phyloP scores from a whole-genome alignment of 2,329 filamentous ascomycete genomes.

The Penicillium oxalicum region DNA sequence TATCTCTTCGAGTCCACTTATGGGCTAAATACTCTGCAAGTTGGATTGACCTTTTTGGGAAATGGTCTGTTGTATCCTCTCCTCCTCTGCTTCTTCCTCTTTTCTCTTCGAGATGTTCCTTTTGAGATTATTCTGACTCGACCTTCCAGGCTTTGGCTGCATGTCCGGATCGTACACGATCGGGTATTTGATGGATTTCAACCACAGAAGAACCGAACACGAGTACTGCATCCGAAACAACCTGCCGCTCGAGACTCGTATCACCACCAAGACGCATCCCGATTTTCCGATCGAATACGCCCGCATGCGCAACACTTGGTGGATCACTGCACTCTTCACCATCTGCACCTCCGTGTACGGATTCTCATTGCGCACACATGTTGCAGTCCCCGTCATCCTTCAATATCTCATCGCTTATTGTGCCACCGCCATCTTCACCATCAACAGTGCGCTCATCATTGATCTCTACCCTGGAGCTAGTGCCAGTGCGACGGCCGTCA shows the following conservation, averaged over 20 bases:
- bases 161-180: conserved; percentile 39
- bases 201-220: conserved; percentile 31
- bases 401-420: conserved; percentile 35
- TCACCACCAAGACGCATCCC: conserved; percentile 26
- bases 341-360: conserved; percentile 32
- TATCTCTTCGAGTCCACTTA: conserved; percentile 35
- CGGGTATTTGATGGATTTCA: conserved; percentile 40
- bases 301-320: conserved; percentile 37
- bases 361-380: conserved; percentile 19
- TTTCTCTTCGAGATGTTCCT: no score
- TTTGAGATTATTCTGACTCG: neutral
- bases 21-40: conserved; percentile 33
- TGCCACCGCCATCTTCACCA: conserved; percentile 31
- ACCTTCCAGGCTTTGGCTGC: conserved; percentile 29
- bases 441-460: conserved; percentile 35
- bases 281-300: conserved; percentile 41
- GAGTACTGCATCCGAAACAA: conserved; percentile 29
- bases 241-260: conserved; percentile 24
- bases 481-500: conserved; percentile 34
- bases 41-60: conserved; percentile 40
- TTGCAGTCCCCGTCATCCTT: conserved; percentile 34
- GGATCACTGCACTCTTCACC: conserved; percentile 36
- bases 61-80: conserved; percentile 23
- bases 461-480: conserved; percentile 31
- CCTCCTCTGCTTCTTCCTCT: neutral